Evolutionary conservation across 2,329 filamentous ascomycete species (phyloP), one percentile per base, ranked within the genome.

Genomic region (Fusarium goolgardi): DNA sequence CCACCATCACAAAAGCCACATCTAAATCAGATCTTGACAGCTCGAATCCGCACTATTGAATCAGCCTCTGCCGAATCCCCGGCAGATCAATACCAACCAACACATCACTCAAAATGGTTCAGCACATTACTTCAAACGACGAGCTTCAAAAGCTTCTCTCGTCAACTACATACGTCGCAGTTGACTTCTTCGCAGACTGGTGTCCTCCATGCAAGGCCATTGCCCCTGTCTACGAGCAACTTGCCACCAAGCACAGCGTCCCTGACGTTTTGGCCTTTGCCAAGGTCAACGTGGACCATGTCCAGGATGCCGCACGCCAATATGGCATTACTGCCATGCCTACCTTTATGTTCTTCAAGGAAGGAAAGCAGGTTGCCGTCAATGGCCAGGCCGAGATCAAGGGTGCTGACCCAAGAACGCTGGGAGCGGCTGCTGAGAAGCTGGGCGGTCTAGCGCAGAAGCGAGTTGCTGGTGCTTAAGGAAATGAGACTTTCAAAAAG

Each of bases 221-320:
- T 64, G 80, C 79, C 4, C 83, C 83, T 34, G 58, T 83, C 47
- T 85, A 80, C 68, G 75, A 78, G 54, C 65, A 39, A 10, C 73
- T 78, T 16, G 73, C 77, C 52, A 54, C 63, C 21, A 70, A 73
- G 62, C 71, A 77, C 72, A 64, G 63, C 60, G 57, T 73, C 31
- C 68, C 71, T 47, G 88, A 86, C 81, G 77, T 86, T 63, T 79
- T 91, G 69, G 86, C 87, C 79, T 97, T 97, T 82, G 90, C 88
- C 84, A 96, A 97, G 86, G 84, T 97, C 78, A 94, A 98, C 81
- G 93, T 97, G 72, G 95, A 98, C 80, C 85, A 93, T 69, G 84
- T 94, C 41, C 83, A 89, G 71, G 89, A 92, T 1, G 86, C 96
- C 47, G 89, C 93, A 25, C 85, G 89, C 73, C 88, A 93, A 74